Evolutionary conservation across 2,329 filamentous ascomycete genomes (phyloP), one percentile per base, ranked within the genome.

Genomic region (Fusarium circinatum): DNA sequence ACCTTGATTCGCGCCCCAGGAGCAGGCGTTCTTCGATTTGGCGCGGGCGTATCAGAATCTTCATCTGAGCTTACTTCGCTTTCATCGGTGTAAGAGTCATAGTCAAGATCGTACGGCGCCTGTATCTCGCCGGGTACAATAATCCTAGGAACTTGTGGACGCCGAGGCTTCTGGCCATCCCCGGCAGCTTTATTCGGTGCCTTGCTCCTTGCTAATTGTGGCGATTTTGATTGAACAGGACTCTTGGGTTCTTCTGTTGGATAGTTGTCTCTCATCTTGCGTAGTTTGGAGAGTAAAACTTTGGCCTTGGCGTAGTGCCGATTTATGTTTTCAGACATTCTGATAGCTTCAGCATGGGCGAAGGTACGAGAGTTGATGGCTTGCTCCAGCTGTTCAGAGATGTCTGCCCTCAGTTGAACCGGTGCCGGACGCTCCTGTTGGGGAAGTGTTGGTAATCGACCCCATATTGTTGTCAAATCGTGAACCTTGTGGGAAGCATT

Each of bases 71-170:
- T 88, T 44, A 86, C 85, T 26, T 89, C 88, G 73, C 84, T 87
- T 20, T 86, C 85, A 28, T 87, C 88, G 52, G 83, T 88, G 66
- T 86, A 89, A 2, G 86, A 84, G 58, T 91, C 89, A 78, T 90
- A 91, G 66, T 91, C 89, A 30, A 91, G 81, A 62, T 92, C 90
- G 76, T 91, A 91, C 0, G 90, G 90, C 4, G 90, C 89, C 52
- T 92, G 83, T 14, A 92, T 90, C 78, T 92, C 90, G 49, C 90
- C 90, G 3, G 90, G 90, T 17, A 92, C 89, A 4, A 89, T 92
- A 51, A 92, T 91, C 47, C 88, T 85, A 11, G 90, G 89, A 9
- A 87, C 85, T 39, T 81, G 81, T 20, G 82, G 86, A 24, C 85
- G 83, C 38, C 83, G 85, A 38, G 84, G 80, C 76, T 83, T 88